A percentile compares a stretch with the other conserved stretches of the same genome.
Conservation (phyloP, 2,329 filamentous ascomycete species). For the Sarocladiaceae sp. region DNA sequence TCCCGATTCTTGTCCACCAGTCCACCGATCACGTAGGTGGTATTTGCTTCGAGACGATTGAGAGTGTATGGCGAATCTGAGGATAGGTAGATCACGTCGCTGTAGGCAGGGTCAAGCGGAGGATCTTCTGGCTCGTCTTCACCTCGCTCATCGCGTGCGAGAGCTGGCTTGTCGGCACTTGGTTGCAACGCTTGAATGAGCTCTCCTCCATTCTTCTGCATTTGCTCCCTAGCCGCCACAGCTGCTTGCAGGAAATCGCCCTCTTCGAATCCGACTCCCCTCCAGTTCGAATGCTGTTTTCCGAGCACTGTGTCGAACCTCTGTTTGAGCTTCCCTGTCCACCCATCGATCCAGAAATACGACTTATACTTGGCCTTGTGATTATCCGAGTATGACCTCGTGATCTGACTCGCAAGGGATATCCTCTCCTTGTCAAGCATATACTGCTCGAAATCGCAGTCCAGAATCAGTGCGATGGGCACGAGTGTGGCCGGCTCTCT, state of each 20-base stretch:
- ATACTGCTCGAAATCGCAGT: constrained; percentile 86
- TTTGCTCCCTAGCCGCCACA: constrained; percentile 60
- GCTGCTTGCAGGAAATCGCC: constrained; percentile 71
- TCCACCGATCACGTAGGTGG: constrained; percentile 88
- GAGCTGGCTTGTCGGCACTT: constrained; percentile 18
- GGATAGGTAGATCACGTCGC: constrained; percentile 75
- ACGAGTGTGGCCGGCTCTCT: constrained; percentile 47
- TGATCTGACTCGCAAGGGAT: constrained; percentile 79
- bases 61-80: constrained; percentile 88
- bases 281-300: constrained; percentile 74
- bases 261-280: constrained; percentile 67
- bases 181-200: constrained; percentile 54
- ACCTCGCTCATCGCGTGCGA: constrained; percentile 16
- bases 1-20: constrained; percentile 95
- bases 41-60: constrained; percentile 77
- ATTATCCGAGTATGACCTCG: constrained; percentile 87
- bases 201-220: constrained; percentile 53
- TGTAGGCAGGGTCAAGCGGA: constrained; percentile 25
- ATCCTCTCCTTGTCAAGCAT: constrained; percentile 86
- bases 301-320: constrained; percentile 74
- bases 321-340: constrained; percentile 68
- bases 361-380: constrained; percentile 60
- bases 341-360: constrained; percentile 75
- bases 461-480: constrained; percentile 77
- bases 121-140: constrained; percentile 20